Conservation (phyloP, 441 rosid species). For the Manihot esculenta region DNA sequence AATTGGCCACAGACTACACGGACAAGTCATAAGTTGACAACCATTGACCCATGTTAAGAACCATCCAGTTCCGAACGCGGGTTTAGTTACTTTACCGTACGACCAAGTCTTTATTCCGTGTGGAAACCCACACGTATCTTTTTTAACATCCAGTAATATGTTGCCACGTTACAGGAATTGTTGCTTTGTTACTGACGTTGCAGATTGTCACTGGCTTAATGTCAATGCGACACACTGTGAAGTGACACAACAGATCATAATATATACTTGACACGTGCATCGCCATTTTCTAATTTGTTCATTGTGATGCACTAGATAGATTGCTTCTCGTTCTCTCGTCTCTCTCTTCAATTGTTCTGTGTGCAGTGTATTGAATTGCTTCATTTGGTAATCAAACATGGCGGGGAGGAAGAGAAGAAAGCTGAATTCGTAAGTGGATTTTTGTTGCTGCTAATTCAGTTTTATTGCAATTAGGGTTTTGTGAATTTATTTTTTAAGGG, state of each 20-base stretch:
- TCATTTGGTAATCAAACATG: constrained; percentile 27
- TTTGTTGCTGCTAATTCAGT: not conserved
- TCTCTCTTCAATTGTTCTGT: not conserved
- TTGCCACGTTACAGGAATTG: not conserved
- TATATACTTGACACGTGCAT: constrained; percentile 11
- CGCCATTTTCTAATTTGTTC: not conserved
- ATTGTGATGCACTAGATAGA: not conserved
- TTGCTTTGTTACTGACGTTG: not conserved
- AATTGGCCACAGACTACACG: no score
- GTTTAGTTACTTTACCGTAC: not conserved
- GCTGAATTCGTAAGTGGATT: constrained; percentile 43
- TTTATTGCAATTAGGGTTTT: constrained; percentile 20
- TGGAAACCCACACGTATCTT: not conserved
- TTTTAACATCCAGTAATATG: not conserved
- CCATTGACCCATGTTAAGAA: not conserved
- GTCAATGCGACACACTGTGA: not conserved
- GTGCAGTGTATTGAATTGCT: constrained; percentile 11
- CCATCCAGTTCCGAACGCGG: not conserved
- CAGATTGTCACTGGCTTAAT: not conserved
- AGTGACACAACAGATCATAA: not conserved
- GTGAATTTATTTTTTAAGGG: constrained; percentile 13
- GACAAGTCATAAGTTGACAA: not conserved
- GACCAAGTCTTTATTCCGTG: not conserved
- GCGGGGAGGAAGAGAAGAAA: constrained; percentile 45
- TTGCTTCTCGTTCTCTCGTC: not conserved